Percentiles rank a stretch among this genome's conserved stretches.
Evolutionary conservation across 306 rosid genomes (phyloP).

Genomic region (Neltuma alba): DNA sequence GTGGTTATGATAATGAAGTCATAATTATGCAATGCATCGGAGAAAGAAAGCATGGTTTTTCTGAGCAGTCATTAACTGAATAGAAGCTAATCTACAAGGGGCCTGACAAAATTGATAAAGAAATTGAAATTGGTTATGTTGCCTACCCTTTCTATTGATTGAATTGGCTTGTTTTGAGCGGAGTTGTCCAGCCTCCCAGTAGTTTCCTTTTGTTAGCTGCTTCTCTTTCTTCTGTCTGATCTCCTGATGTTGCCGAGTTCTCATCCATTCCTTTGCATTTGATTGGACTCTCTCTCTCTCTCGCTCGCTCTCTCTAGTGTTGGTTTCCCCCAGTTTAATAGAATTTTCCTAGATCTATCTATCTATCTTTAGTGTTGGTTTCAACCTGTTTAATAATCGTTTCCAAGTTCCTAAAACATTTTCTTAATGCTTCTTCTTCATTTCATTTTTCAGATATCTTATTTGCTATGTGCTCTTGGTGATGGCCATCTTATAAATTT

Average conservation of each 20-base stretch:
- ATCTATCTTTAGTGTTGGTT: conserved; percentile 9
- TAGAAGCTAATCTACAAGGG: background rate
- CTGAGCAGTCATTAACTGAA: background rate
- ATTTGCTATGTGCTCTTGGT: conserved; percentile 93
- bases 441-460: conserved; percentile 70
- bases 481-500: conserved; percentile 97
- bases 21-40: no score
- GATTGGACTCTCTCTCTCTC: background rate
- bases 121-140: background rate
- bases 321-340: background rate
- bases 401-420: background rate
- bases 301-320: background rate
- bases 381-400: background rate
- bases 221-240: background rate
- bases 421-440: conserved; percentile 1
- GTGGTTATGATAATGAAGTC: background rate
- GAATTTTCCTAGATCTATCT: no score
- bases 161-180: background rate
- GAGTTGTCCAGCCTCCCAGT: background rate
- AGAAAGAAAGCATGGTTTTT: no score
- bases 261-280: background rate
- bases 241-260: background rate
- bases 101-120: background rate
- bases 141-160: background rate
- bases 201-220: background rate